Evolutionary conservation across 345 rosid genomes (phyloP).

Genomic region (Combretum micranthum): DNA sequence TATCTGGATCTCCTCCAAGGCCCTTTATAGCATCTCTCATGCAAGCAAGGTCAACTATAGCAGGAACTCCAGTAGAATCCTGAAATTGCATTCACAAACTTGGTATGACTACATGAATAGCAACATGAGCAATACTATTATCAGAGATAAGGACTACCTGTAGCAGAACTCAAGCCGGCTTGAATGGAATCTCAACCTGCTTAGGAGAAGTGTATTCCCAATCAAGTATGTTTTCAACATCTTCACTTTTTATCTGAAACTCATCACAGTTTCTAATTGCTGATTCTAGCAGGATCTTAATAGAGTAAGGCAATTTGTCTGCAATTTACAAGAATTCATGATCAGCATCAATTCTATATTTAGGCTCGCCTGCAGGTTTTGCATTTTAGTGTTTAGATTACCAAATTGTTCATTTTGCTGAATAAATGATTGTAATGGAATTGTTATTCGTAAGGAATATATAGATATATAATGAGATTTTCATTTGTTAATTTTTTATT

Average conservation of each 20-base stretch:
- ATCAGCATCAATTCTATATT: too few relatives aligned
- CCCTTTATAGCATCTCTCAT: slow-evolving; percentile 79
- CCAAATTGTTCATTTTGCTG: too few relatives aligned
- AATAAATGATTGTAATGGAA: too few relatives aligned
- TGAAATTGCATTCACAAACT: slow-evolving; percentile 5
- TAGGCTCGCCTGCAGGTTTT: background rate
- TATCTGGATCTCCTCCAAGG: slow-evolving; percentile 60
- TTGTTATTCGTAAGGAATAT: too few relatives aligned
- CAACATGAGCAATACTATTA: background rate
- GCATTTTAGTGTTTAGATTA: too few relatives aligned
- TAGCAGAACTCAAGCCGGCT: slow-evolving; percentile 74
- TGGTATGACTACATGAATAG: background rate
- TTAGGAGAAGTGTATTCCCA: slow-evolving; percentile 68
- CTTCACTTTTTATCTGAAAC: slow-evolving; percentile 66
- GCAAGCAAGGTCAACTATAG: slow-evolving; percentile 80
- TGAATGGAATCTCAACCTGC: slow-evolving; percentile 74
- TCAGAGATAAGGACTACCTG: slow-evolving; percentile 28
- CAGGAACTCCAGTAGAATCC: slow-evolving; percentile 83
- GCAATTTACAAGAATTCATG: slow-evolving; percentile 12
- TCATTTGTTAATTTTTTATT: too few relatives aligned
- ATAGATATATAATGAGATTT: too few relatives aligned
- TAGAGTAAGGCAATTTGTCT: slow-evolving; percentile 68
- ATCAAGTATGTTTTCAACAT: slow-evolving; percentile 78
- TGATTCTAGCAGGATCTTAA: slow-evolving; percentile 66
- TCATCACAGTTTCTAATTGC: slow-evolving; percentile 76